A percentile compares a stretch with the other conserved stretches of the same genome.
These are phyloP conservation scores for Pecoramyces ruminantium DNA, from an alignment of 192 early-diverging fungal species.

Conservation along the genomic window DNA sequence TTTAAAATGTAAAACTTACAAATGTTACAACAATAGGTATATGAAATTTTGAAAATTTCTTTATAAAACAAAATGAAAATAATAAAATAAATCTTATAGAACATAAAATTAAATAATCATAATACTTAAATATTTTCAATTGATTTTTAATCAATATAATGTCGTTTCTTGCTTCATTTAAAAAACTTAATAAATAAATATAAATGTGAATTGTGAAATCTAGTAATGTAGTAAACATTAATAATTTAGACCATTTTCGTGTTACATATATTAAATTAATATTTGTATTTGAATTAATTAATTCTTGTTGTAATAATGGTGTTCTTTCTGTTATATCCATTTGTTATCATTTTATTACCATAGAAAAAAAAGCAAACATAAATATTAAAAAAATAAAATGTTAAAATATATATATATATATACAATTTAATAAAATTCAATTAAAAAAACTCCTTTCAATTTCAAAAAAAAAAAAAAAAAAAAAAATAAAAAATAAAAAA, in stretches of 20 bases:
- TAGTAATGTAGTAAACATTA: neutral
- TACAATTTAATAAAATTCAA: too few species aligned
- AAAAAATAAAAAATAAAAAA: too few species aligned
- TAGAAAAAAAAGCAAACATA: too few species aligned
- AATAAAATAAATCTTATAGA: neutral
- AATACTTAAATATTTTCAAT: neutral
- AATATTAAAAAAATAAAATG: too few species aligned
- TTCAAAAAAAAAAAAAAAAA: too few species aligned
- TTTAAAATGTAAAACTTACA: neutral
- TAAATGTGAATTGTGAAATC: neutral
- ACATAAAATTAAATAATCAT: neutral
- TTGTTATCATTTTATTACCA: neutral
- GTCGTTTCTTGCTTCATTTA: neutral
- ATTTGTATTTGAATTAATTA: neutral
- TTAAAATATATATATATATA: too few species aligned
- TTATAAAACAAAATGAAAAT: neutral
- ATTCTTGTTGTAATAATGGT: neutral
- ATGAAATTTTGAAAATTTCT: neutral
- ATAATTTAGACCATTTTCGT: neutral
- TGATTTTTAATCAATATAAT: neutral
- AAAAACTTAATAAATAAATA: neutral
- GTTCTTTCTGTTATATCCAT: neutral
- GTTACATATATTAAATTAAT: neutral
- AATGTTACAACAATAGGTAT: neutral
- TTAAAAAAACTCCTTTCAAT: too few species aligned